These are phyloP conservation scores for Coelastrella sp. DNA, from an alignment of 139 green algal genomes.

Conservation along the genomic window DNA sequence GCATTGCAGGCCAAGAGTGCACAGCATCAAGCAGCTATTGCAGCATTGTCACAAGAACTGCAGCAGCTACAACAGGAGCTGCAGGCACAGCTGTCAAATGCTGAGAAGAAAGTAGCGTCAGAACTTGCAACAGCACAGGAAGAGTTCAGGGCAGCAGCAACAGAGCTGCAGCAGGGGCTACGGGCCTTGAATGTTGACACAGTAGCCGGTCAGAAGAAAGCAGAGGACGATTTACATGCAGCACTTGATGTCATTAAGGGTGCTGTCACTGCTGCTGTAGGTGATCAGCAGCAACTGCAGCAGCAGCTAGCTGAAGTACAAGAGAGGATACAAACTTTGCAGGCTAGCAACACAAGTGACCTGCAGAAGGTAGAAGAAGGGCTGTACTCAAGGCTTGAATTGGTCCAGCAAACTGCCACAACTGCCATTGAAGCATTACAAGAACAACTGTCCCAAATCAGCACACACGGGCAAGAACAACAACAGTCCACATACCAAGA, in stretches of 20 bases:
- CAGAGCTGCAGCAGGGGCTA: background rate
- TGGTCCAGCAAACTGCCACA: too few relatives aligned
- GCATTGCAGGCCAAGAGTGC: background rate
- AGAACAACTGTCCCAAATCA: too few relatives aligned
- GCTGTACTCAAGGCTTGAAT: too few relatives aligned
- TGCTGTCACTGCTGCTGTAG: background rate
- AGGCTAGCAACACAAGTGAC: too few relatives aligned
- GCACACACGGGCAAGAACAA: too few relatives aligned
- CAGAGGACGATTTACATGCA: background rate
- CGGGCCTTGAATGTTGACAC: background rate
- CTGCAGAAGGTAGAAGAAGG: too few relatives aligned
- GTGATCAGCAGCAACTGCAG: background rate
- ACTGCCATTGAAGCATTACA: too few relatives aligned
- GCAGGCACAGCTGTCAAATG: background rate
- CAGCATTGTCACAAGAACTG: background rate
- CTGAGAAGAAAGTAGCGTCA: background rate
- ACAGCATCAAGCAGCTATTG: background rate
- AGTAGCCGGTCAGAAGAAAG: background rate
- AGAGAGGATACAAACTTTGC: too few relatives aligned
- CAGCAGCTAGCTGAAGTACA: too few relatives aligned
- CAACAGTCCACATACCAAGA: too few relatives aligned
- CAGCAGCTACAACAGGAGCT: background rate
- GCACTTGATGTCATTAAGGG: background rate
- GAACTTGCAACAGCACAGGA: background rate
- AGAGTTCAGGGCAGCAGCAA: background rate